Conservation (phyloP, 1,139 yeast species). For the Pneumocystis jirovecii region DNA sequence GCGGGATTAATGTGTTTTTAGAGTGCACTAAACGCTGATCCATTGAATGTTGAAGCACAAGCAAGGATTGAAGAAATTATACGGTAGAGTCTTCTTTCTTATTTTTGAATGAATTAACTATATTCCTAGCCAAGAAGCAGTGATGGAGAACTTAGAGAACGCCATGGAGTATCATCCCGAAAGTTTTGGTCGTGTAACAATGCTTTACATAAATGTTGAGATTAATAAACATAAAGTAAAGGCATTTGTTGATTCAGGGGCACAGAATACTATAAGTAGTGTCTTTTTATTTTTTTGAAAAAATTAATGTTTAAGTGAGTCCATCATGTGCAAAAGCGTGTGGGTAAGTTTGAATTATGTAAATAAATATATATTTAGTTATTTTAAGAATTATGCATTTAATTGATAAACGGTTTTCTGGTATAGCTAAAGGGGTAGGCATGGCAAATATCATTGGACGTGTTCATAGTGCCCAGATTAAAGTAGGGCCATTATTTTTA, state of each 20-base stretch:
- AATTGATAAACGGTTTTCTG: constrained; percentile 67
- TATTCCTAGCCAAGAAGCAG: constrained; percentile 31
- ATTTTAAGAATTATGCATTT: constrained; percentile 36
- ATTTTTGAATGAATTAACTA: background rate
- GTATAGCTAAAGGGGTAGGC: constrained; percentile 87
- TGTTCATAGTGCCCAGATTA: constrained; percentile 78
- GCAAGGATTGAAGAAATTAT: constrained; percentile 52
- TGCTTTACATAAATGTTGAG: constrained; percentile 66
- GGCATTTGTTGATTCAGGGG: constrained; percentile 95
- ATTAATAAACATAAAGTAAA: constrained; percentile 69
- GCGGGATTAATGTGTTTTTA: background rate
- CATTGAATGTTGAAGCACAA: constrained; percentile 63
- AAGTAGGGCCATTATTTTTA: constrained; percentile 48
- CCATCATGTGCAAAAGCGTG: constrained; percentile 61
- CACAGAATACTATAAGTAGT: constrained; percentile 60
- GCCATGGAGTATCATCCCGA: constrained; percentile 88
- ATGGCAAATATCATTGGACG: constrained; percentile 62
- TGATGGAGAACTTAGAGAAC: constrained; percentile 59
- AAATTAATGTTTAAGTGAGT: constrained; percentile 26
- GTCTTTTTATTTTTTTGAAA: background rate
- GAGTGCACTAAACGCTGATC: constrained; percentile 39
- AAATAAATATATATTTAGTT: background rate
- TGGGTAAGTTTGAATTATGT: constrained; percentile 24
- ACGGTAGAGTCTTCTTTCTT: constrained; percentile 28
- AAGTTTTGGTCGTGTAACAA: constrained; percentile 59